A percentile compares a stretch with the other conserved stretches of the same genome.
phyloP scores from a whole-genome alignment of 768 basidiomycete genomes.

The Podaxis mareebaensis region DNA sequence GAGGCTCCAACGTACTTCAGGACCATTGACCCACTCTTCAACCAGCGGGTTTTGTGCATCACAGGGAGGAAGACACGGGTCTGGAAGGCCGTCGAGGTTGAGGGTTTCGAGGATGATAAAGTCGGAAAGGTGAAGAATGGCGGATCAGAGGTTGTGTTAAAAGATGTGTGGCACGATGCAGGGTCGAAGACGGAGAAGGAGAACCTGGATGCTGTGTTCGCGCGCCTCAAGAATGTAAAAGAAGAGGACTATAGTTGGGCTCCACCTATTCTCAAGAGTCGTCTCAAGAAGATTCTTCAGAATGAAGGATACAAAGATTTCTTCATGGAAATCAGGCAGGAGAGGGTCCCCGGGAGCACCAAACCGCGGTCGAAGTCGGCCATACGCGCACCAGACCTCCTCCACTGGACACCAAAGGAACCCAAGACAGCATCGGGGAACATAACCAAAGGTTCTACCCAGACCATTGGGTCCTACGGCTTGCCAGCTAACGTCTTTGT shows the following conservation, averaged over 20 bases:
- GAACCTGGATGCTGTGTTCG: conserved; percentile 7
- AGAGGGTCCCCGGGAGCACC: neutral
- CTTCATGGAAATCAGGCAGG: neutral
- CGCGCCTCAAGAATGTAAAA: conserved; percentile 6
- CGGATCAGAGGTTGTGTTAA: no score
- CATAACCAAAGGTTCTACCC: neutral
- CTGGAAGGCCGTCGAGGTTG: no score
- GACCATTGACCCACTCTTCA: neutral
- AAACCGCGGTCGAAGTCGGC: neutral
- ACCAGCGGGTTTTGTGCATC: neutral
- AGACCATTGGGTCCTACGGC: neutral
- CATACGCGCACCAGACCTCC: neutral
- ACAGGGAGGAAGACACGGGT: conserved; percentile 9
- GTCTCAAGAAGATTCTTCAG: neutral
- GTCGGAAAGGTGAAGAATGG: no score
- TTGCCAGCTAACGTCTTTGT: neutral
- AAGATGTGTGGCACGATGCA: no score
- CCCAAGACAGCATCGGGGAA: neutral
- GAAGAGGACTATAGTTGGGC: neutral
- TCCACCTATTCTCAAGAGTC: neutral
- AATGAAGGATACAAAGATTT: neutral
- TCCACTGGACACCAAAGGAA: neutral
- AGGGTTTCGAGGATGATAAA: no score
- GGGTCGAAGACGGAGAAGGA: no score
- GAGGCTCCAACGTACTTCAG: neutral